Percentiles rank a stretch among this genome's conserved stretches.
Evolutionary conservation across 352 stramenopile genomes (phyloP).

Genomic region (Phytophthora syringae): DNA sequence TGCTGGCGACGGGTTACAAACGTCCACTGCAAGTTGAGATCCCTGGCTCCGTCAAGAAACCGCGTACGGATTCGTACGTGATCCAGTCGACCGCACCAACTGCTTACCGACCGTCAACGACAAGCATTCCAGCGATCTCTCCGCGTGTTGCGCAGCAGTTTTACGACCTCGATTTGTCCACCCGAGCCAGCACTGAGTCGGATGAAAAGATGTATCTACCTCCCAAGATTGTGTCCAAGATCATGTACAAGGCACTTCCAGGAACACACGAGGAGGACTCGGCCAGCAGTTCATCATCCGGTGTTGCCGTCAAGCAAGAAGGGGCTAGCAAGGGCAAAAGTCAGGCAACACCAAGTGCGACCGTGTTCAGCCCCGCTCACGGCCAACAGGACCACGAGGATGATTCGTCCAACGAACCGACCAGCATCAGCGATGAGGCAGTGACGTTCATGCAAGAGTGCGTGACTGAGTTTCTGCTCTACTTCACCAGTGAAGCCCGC

Average conservation of each 20-base stretch:
- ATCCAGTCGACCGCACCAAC: not conserved
- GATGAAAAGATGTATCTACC: constrained; percentile 87
- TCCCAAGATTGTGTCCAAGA: constrained; percentile 66
- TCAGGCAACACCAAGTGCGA: not conserved
- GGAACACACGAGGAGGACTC: constrained; percentile 9
- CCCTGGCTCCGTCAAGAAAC: constrained; percentile 32
- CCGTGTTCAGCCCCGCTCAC: not conserved
- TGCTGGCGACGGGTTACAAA: constrained; percentile 29
- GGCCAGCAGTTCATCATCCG: not conserved
- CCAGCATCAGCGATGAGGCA: constrained; percentile 85
- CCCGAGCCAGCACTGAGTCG: constrained; percentile 58
- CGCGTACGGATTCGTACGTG: constrained; percentile 10
- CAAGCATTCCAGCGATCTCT: constrained; percentile 44
- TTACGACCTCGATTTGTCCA: constrained; percentile 70
- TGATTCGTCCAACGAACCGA: constrained; percentile 23
- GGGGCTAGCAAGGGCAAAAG: constrained; percentile 5
- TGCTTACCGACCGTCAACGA: constrained; percentile 14
- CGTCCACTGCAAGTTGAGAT: constrained; percentile 36
- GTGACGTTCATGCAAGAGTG: constrained; percentile 86
- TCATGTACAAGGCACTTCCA: constrained; percentile 70
- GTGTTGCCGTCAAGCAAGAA: constrained; percentile 10
- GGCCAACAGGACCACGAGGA: not conserved
- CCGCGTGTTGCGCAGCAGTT: constrained; percentile 66
- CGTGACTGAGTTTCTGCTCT: constrained; percentile 85
- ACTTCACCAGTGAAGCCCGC: constrained; percentile 81